phyloP scores from a whole-genome alignment of 2,329 filamentous ascomycete genomes.

The Diaporthe citriasiana region DNA sequence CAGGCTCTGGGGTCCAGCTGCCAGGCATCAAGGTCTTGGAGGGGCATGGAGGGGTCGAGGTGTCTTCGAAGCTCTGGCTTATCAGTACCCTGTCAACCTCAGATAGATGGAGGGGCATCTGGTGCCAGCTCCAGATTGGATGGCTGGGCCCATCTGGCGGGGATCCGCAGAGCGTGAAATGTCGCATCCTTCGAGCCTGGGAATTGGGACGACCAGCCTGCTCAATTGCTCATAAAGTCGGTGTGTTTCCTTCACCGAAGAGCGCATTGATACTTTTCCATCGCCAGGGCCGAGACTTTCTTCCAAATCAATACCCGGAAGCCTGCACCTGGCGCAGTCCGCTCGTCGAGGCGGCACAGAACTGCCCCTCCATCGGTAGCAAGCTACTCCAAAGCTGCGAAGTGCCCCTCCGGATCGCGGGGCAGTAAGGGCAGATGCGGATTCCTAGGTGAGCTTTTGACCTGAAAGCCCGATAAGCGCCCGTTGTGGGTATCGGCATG shows the following conservation, averaged over 20 bases:
- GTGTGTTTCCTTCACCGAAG: conserved; percentile 37
- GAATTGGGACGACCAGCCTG: conserved; percentile 24
- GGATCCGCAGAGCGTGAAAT: conserved; percentile 33
- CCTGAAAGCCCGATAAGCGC: conserved; percentile 37
- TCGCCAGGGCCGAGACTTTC: conserved; percentile 1
- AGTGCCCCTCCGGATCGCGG: conserved; percentile 41
- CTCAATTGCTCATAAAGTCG: conserved; percentile 40
- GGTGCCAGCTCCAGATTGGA: conserved; percentile 35
- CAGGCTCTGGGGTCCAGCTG: conserved; percentile 6
- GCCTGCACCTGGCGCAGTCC: background rate
- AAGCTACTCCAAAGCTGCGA: conserved; percentile 31
- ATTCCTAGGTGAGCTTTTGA: conserved; percentile 22
- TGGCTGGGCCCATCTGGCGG: conserved; percentile 35
- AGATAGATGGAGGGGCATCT: conserved; percentile 40
- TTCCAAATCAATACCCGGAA: conserved; percentile 1
- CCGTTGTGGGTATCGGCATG: conserved; percentile 34
- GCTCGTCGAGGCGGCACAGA: background rate
- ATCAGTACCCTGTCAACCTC: conserved; percentile 36
- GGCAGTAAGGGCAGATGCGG: conserved; percentile 35
- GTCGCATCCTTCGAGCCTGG: conserved; percentile 33
- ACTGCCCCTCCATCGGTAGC: conserved; percentile 33
- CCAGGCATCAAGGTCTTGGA: conserved; percentile 33
- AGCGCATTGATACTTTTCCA: background rate
- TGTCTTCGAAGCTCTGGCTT: conserved; percentile 38
- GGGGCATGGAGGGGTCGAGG: conserved; percentile 42